Evolutionary conservation across 2,329 filamentous ascomycete species (phyloP), one percentile per base, ranked within the genome.

Genomic region (Venturiaceae sp.): DNA sequence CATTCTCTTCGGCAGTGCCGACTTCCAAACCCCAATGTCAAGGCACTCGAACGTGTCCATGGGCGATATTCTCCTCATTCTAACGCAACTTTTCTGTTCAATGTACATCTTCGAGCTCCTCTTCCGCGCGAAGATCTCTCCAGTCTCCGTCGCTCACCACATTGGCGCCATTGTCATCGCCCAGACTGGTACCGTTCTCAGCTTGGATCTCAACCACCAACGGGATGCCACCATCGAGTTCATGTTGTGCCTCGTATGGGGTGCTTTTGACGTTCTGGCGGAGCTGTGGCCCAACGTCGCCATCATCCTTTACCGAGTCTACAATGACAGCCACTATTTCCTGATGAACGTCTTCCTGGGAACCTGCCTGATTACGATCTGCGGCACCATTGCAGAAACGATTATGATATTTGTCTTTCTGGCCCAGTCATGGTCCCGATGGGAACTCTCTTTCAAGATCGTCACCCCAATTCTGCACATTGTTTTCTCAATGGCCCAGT

Each of bases 61-160:
- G 64, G 75, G 75, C 0, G 75, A 77, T 62, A 59, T 75, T 0
- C 61, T 77, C 19, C 64, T 76, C 11, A 64, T 75, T 1, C 68
- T 66, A 3, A 67, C 72, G 5, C 72, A 77, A 53, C 67, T 75
- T 62, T 64, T 77, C 30, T 71, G 73, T 14, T 73, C 66, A n/a
- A 77, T 77, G 72, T 77, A 77, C 58, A 63, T 76, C 13, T 77
- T 76, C 54, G 75, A 77, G 62, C 65, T 77, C 5, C 66, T 77
- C 46, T 77, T 74, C 58, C 70, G 75, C 5, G 62, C 66, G 1
- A 71, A 72, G 47, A 64, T 77, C 4, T 76, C 73, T 1, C 70
- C 69, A 0, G 69, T 77, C 23, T 71, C 72, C 3, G 71, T 72
- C 1, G 62, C 69, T 11, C 75, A 78, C 57, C 75, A 77, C 56